Base-by-base conservation (phyloP, 768 basidiomycete species). In the Crepidotus variabilis region DNA sequence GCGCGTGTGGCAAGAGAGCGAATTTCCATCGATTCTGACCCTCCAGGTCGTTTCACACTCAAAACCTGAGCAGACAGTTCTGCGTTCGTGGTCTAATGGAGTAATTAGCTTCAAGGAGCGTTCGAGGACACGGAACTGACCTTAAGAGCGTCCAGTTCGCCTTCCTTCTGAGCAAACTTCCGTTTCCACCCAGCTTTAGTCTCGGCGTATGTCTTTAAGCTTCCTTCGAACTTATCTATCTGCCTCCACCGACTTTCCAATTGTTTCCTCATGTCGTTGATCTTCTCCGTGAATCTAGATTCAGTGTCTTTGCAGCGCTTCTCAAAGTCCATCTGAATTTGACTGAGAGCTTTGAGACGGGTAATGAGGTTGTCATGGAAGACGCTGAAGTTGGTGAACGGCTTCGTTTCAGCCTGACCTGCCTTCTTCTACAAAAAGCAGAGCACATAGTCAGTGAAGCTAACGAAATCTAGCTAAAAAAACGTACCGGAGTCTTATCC, bases 311-410 rank as follows among this genome's bases (percentile, higher is more conserved):
- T 93, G 60, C 79, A 78, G 10, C 89, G 83, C 65, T 85, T 89
- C 66, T 98, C 94, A 65, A 96, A 97, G 63, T 93, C 86, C 28
- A 81, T 69, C 68, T 93, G 88, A 34, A 98, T 89, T 60, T 92
- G 86, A 53, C 84, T 88, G 56, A 98, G 81, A 0, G 86, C 78
- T 65, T 94, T 93, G 24, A 99, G 78, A 11, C 95, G 84, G 1
- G 86, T 83, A 65, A 97, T 88, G 21, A 99, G 83, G 63, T 94
- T 94, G 71, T 97, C 94, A 63, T 96, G 92, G 78, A 99, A 97
- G 54, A 94, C 87, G 60, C 82, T 76, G 65, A 98, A 97, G 71
- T 96, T 96, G 20, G 93, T 92, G 72, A 92, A 94, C 0, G 93
- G 93, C 65, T 94, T 94, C 0, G 92, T 92, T 68, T 94, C 91